Base-by-base conservation (phyloP, 495 filamentous ascomycete genomes). In the Letharia lupina region DNA sequence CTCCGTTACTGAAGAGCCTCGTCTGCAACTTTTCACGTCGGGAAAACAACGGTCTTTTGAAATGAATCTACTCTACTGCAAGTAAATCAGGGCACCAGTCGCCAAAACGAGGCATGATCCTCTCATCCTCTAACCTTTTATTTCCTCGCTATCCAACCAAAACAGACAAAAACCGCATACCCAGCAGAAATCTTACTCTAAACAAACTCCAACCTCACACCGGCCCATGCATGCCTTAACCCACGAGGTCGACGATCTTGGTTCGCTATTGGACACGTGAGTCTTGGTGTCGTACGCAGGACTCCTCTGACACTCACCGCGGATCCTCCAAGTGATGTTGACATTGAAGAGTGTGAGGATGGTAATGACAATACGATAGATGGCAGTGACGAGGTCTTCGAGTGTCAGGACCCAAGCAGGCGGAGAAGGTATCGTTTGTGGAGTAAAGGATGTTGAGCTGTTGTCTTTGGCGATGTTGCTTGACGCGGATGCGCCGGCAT, bases 251-350 rank as follows among this genome's bases (percentile, higher is more conserved):
- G 54, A 57, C 3, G 31, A 20, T 4, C 33, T 3, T 57, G 54
- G n/a, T 57, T 35, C 7, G 31, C 54, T 56, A 8, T 18, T 20
- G 16, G 54, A 57, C 15, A 20, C 4, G 15, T 57, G 6, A 57
- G 33, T 6, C 20, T 20, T 37, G 54, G 5, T 4, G 54, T 11
- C 15, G 54, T 10, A 3, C 23, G 52, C 18, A 10, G 54, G 13
- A 35, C 5, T 10, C 10, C 33, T 37, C 0, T 57, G 7, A 37
- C 4, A 57, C 54, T 57, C 16, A 57, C 54, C 54, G 9, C 8
- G 31, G 54, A 57, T 35, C 15, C 54, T 57, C 54, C 54, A 57
- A 2, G 54, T 57, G 31, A 57, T 37, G 54, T 57, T 57, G 54
- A 57, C 33, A 11, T 57, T 57, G 6, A 57, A 57, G 16, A 57